phyloP scores from a whole-genome alignment of 352 stramenopile genomes.

The Phytophthora sojae region DNA sequence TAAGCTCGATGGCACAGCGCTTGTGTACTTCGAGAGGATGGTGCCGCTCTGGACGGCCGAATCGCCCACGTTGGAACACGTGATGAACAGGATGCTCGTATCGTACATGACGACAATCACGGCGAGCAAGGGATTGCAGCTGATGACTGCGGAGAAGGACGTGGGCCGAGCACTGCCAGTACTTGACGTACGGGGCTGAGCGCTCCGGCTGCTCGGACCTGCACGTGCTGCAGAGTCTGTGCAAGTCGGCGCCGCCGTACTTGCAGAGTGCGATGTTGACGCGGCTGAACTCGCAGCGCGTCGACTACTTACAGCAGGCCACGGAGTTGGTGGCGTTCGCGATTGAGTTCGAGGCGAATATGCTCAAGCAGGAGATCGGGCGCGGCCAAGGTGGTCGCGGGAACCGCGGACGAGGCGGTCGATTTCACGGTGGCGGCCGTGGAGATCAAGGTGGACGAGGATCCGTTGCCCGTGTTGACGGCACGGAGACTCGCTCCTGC shows the following conservation, averaged over 20 bases:
- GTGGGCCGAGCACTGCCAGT: conserved; percentile 17
- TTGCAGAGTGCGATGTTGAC: conserved; percentile 7
- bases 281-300: conserved; percentile 1
- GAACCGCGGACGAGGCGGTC: neutral
- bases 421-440: neutral
- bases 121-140: neutral
- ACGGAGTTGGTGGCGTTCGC: conserved; percentile 9
- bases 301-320: conserved; percentile 5
- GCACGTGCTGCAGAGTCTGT: conserved; percentile 7
- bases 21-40: conserved; percentile 9
- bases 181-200: conserved; percentile 12
- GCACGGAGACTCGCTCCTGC: neutral
- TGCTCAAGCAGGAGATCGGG: neutral
- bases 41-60: neutral
- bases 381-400: too few species aligned
- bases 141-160: conserved; percentile 11
- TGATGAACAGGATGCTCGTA: conserved; percentile 18
- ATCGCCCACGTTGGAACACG: conserved; percentile 6
- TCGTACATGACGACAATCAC: conserved; percentile 5
- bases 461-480: neutral
- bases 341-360: conserved; percentile 6
- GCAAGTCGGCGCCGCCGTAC: neutral
- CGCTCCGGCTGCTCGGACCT: neutral
- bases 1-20: conserved; percentile 5
- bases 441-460: conserved; percentile 2